A percentile compares a stretch with the other conserved stretches of the same genome.
Conservation (phyloP, 2,329 filamentous ascomycete genomes). For the Ceratocystis ficicola region DNA sequence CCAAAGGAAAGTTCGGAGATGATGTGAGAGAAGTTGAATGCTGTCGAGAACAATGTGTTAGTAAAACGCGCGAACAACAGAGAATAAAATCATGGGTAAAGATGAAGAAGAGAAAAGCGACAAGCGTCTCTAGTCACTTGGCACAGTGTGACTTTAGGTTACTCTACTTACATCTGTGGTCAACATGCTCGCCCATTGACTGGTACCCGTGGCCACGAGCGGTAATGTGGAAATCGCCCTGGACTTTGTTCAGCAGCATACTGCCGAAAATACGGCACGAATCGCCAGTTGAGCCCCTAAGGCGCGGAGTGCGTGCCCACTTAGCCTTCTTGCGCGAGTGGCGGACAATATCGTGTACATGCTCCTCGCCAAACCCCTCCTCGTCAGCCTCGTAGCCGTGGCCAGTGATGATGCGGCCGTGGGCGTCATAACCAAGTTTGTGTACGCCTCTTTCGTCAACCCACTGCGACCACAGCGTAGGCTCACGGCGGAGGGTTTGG, state of each 20-base stretch:
- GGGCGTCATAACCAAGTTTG: slow-evolving; percentile 42
- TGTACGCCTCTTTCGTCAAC: slow-evolving; percentile 56
- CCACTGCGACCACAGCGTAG: slow-evolving; percentile 75
- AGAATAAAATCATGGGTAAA: slow-evolving; percentile 19
- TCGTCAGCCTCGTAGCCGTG: slow-evolving; percentile 49
- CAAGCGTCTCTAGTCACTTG: slow-evolving; percentile 22
- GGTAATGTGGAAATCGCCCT: slow-evolving; percentile 96
- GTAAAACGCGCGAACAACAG: slow-evolving; percentile 21
- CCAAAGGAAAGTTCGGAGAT: slow-evolving; percentile 94
- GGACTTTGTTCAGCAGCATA: slow-evolving; percentile 87
- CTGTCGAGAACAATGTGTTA: slow-evolving; percentile 32
- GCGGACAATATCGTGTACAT: slow-evolving; percentile 81
- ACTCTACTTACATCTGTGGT: slow-evolving; percentile 55
- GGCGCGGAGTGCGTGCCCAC: slow-evolving; percentile 61
- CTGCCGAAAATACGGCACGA: slow-evolving; percentile 84
- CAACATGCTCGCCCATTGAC: slow-evolving; percentile 62
- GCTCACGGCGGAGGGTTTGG: slow-evolving; percentile 58
- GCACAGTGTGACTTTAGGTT: too few relatives aligned
- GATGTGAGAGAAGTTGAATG: slow-evolving; percentile 96
- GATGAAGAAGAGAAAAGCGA: background rate
- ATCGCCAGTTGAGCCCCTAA: slow-evolving; percentile 47
- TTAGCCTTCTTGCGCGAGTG: slow-evolving; percentile 52
- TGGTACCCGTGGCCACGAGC: slow-evolving; percentile 90
- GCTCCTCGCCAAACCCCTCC: slow-evolving; percentile 63
- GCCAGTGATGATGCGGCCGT: slow-evolving; percentile 42